Base-by-base conservation (phyloP, 2,329 filamentous ascomycete species). In the Monosporascus sp. region DNA sequence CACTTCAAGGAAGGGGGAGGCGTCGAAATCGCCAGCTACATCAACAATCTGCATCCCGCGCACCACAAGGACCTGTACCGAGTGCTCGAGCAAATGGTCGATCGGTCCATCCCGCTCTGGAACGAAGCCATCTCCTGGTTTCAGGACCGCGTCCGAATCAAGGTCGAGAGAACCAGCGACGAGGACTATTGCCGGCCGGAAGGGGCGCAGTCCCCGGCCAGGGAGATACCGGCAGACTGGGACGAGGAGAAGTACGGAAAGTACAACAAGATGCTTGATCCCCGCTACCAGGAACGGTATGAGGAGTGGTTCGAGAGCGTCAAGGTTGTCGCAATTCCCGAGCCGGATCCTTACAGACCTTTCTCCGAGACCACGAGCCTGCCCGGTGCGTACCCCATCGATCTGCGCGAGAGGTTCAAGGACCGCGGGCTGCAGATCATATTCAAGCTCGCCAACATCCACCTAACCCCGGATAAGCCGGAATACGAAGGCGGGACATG, bases 401-500 rank as follows among this genome's bases (percentile, higher is more conserved):
- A 67, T 26, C 57, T 53, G 36, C 52, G 60, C 3, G 51, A 56
- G 1, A 61, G 61, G 1, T 74, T 71, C 57, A 26, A 46, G 22
- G 43, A 68, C 69, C 48, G 38, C 4, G 60, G 68, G 3, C 67
- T 87, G 0, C 85, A 88, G 55, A 72, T 88, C 41, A 82, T 87
- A 52, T 77, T 85, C 51, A 87, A 87, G 65, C 69, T 88, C 11
- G 76, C 81, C 16, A 83, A 79, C 48, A 81, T 87, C 45, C 75
- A 85, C 27, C 73, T 88, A 1, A 82, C 76, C 0, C 84, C 84
- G 0, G 78, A 81, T 19, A 76, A 81, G 2, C 80, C 84, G 0
- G 61, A 62, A 0, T 87, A 83, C 57, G 66, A 69, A 0, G 78
- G 78, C 17, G 81, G 81, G 0, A 69, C 68, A 1, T 84, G 81